Evolutionary conservation across 805 yeast genomes (phyloP).

Genomic region (Saccharomyces jurei): DNA sequence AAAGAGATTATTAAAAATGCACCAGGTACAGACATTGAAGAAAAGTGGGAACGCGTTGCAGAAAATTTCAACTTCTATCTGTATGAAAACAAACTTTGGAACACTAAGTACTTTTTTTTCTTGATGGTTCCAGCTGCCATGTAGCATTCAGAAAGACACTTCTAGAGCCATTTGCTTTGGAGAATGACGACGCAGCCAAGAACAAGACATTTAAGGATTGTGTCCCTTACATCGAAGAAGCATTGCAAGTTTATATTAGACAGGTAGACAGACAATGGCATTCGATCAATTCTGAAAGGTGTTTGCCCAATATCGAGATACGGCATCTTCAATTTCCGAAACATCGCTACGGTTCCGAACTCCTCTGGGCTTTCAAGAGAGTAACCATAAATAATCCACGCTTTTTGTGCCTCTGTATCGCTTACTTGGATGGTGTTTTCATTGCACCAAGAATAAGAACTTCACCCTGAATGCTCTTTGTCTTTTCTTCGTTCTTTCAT

Average conservation of each 20-base stretch:
- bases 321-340: background rate
- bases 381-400: no score
- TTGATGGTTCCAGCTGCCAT: background rate
- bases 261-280: background rate
- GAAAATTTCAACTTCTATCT: background rate
- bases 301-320: no score
- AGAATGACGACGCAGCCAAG: background rate
- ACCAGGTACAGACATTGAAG: background rate
- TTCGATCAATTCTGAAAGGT: no score
- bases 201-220: background rate
- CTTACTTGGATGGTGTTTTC: background rate
- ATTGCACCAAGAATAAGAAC: background rate
- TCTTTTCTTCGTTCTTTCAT: no score
- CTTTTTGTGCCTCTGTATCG: no score
- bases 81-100: background rate
- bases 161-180: background rate
- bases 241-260: background rate
- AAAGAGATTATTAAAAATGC: background rate
- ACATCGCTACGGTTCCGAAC: background rate
- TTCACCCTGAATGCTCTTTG: no score
- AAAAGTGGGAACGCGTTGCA: background rate
- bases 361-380: background rate
- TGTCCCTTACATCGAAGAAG: background rate
- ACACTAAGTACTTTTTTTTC: background rate
- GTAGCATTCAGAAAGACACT: background rate